Conservation (phyloP, 441 rosid species). For the Francoa sonchifolia region DNA sequence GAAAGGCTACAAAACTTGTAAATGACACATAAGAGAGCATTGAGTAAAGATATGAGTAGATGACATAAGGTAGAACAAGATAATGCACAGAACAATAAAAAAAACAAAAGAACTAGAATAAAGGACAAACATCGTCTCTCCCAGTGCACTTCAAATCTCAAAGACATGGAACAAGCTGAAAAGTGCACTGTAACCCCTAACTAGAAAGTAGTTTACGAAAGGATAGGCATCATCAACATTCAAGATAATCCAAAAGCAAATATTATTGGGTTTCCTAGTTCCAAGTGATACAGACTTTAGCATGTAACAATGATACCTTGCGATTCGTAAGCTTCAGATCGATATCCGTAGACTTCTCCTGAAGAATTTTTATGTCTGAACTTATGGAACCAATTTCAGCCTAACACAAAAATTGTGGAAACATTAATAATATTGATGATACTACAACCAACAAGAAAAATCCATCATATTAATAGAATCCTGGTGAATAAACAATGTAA, state of each 20-base stretch:
- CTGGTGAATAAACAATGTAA: no score
- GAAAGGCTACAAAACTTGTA: no score
- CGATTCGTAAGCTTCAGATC: slow-evolving; percentile 95
- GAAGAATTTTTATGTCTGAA: slow-evolving; percentile 94
- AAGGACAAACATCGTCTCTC: no score
- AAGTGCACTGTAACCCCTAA: no score
- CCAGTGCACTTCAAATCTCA: no score
- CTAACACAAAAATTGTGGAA: slow-evolving; percentile 25
- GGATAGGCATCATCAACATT: slow-evolving; percentile 1
- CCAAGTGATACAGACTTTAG: neutral
- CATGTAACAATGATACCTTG: slow-evolving; percentile 41
- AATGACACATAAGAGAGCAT: no score
- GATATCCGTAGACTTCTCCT: slow-evolving; percentile 99
- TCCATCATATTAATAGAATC: slow-evolving; percentile 2
- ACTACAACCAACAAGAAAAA: slow-evolving; percentile 2
- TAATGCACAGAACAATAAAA: no score
- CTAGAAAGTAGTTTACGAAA: no score
- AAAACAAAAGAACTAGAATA: no score
- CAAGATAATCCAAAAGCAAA: neutral
- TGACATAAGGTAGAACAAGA: no score
- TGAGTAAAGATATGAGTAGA: no score
- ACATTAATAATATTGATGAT: slow-evolving; percentile 2
- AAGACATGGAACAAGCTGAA: no score
- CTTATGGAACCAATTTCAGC: slow-evolving; percentile 96
- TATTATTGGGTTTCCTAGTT: neutral